Evolutionary conservation across 176 grass and related monocot genomes (phyloP).

Genomic region (Pontederia crassipes): DNA sequence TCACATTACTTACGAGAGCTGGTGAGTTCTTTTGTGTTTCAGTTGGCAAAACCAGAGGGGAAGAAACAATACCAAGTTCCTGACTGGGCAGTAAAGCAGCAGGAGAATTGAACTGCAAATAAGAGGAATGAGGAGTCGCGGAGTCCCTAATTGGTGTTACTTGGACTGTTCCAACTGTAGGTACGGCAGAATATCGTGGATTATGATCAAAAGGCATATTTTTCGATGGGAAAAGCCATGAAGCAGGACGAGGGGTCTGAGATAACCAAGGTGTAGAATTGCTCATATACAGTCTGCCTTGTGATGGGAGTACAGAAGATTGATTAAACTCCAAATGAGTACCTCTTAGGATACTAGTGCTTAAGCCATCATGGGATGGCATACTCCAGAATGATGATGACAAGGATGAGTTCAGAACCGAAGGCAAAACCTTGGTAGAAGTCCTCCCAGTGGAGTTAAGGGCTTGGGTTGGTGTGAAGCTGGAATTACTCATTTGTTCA

Average conservation of each 20-base stretch:
- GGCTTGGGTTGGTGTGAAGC: slow-evolving; percentile 25
- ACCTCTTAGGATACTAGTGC: slow-evolving; percentile 50
- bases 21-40: slow-evolving; percentile 49
- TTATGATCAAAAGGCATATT: slow-evolving; percentile 73
- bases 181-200: slow-evolving; percentile 25
- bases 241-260: slow-evolving; percentile 35
- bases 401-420: slow-evolving; percentile 15
- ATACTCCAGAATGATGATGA: slow-evolving; percentile 38
- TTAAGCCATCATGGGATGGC: slow-evolving; percentile 25
- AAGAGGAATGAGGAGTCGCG: slow-evolving; percentile 31
- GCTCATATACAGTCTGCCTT: slow-evolving; percentile 37
- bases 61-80: slow-evolving; percentile 24
- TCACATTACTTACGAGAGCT: background rate
- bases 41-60: slow-evolving; percentile 25
- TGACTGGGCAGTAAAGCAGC: slow-evolving; percentile 18
- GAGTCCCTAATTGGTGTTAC: slow-evolving; percentile 37
- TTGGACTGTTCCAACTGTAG: slow-evolving; percentile 46
- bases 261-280: slow-evolving; percentile 42
- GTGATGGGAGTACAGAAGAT: slow-evolving; percentile 49
- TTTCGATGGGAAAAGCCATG: slow-evolving; percentile 49
- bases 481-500: slow-evolving; percentile 27
- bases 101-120: slow-evolving; percentile 7
- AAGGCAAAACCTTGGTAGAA: slow-evolving; percentile 35
- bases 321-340: slow-evolving; percentile 72
- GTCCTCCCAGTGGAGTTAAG: slow-evolving; percentile 31